Evolutionary conservation across 2,329 filamentous ascomycete species (phyloP).

Genomic region (Fusarium concolor): DNA sequence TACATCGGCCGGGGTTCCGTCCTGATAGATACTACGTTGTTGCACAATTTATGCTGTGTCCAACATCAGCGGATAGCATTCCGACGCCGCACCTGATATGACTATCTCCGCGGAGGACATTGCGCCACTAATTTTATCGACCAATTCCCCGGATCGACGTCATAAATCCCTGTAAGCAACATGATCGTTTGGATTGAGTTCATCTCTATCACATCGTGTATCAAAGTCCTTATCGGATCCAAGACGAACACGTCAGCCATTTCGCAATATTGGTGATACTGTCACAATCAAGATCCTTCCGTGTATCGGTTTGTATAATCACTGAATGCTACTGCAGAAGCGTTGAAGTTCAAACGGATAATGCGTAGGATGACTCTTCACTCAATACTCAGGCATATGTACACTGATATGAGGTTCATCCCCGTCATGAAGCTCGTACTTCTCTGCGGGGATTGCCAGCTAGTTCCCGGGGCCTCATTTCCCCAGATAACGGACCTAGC

Average conservation of each 20-base stretch:
- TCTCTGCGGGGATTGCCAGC: constrained; percentile 28
- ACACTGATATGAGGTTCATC: constrained; percentile 16
- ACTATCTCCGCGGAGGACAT: constrained; percentile 36
- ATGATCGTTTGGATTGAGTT: constrained; percentile 9
- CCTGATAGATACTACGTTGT: constrained; percentile 3
- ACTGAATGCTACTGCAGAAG: neutral
- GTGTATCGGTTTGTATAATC: neutral
- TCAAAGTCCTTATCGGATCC: constrained; percentile 7
- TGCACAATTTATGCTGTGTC: constrained; percentile 12
- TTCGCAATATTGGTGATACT: constrained; percentile 4
- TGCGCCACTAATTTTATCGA: constrained; percentile 25
- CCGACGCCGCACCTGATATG: constrained; percentile 26
- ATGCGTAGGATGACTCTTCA: constrained; percentile 11
- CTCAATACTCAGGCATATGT: neutral
- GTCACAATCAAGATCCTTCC: neutral
- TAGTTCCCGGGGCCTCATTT: constrained; percentile 35
- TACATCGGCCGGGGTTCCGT: constrained; percentile 13
- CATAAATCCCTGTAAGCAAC: constrained; percentile 30
- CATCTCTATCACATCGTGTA: constrained; percentile 8
- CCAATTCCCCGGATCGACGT: constrained; percentile 35
- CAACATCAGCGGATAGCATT: constrained; percentile 19
- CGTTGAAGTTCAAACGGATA: neutral
- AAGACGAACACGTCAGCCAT: constrained; percentile 14
- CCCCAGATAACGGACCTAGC: constrained; percentile 34
- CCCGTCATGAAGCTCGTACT: constrained; percentile 13